Conservation (phyloP, 169 alveolate genomes). For the Toxoplasma gondii region DNA sequence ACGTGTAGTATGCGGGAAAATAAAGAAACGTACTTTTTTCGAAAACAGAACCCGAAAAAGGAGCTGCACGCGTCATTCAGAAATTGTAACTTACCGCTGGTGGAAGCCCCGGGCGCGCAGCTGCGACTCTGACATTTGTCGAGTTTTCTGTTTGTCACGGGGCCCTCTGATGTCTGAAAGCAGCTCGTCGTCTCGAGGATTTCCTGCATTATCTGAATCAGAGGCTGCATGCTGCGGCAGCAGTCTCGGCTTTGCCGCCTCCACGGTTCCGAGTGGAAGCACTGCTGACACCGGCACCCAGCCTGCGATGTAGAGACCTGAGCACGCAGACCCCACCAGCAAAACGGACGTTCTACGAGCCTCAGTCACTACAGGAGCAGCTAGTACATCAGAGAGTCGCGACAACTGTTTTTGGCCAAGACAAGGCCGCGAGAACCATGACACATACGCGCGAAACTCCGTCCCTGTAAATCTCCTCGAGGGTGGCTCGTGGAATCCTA, state of each 20-base stretch:
- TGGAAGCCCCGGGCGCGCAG: constrained; percentile 42
- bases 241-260: neutral
- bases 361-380: no score
- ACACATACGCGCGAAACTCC: no score
- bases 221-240: neutral
- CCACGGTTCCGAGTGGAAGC: neutral
- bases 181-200: neutral
- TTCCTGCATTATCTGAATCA: neutral
- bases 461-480: no score
- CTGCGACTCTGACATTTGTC: constrained; percentile 45
- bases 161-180: neutral
- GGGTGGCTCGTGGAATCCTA: no score
- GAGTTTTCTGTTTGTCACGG: neutral
- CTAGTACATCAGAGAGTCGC: no score
- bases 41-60: neutral
- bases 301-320: constrained; percentile 57
- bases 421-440: no score
- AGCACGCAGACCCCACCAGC: neutral
- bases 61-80: neutral
- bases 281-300: constrained; percentile 49
- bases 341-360: neutral
- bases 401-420: no score
- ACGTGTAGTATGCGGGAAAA: no score
- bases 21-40: no score
- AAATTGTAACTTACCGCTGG: constrained; percentile 13